Base-by-base conservation (phyloP, 2,329 filamentous ascomycete species). In the Alternaria consortialis region DNA sequence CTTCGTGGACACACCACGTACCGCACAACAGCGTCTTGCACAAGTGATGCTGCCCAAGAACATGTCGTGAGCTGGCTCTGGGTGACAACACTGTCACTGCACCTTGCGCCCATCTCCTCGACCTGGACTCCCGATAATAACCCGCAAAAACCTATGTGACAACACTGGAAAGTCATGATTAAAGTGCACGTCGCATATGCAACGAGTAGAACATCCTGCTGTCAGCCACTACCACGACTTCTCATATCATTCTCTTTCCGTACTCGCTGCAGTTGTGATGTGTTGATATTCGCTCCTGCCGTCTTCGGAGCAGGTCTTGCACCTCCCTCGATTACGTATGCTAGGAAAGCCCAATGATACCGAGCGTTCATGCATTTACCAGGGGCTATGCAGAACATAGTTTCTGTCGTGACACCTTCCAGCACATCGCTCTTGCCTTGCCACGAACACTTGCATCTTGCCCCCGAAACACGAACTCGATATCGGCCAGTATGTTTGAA, bases 391-490 rank as follows among this genome's bases (percentile, higher is more conserved):
- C 55, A 62, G 44, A 56, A 58, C 59, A 58, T 62, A 51, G 34
- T 53, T 50, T 46, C 53, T 60, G 58, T 44, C 39, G 58, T 60
- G 53, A 39, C 44, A 62, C 53, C 51, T 44, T 58, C 55, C 55
- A 62, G 50, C 59, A 52, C 65, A 65, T 58, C 57, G 64, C 47
- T 47, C 46, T 50, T 56, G 47, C 47, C 58, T 60, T 61, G 58
- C 53, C 58, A 56, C 58, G 53, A 60, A 60, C 53, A 50, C 43
- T 58, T 65, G 66, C 63, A 56, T 60, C 56, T 56, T 60, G 51
- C 53, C 58, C 43, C 60, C 61, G 67, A 70, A 63, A 70, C 71
- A 76, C 71, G 66, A 67, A 68, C 71, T 71, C 68, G 60, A 68
- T 54, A 65, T 66, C 63, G 62, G 67, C 66, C 69, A 69, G 57